Evolutionary conservation across 768 basidiomycete genomes (phyloP), one percentile per base, ranked within the genome.

Genomic region (Phaeotremella fagi): DNA sequence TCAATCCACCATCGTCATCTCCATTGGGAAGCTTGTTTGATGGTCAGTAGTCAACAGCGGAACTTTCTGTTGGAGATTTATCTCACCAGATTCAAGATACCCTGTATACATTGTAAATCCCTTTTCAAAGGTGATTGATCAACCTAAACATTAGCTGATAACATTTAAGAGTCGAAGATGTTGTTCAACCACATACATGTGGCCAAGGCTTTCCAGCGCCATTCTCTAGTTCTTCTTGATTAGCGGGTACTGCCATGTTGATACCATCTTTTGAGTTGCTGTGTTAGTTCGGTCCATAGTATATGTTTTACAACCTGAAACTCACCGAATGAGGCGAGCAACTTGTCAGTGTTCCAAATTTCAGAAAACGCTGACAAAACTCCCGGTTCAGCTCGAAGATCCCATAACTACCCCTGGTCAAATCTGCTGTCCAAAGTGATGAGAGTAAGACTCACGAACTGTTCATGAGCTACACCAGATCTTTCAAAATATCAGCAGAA

Each of bases 311-410:
- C 15, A 29, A 27, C 36, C 24, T 23, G 47, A 23, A 16, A 26
- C 15, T 43, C 54, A 36, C 61, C 67, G 47, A 64, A 65, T 1
- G 66, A 68, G n/a, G 57, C 46, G 45, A 73, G 54, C 36, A 73
- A 58, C 36, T 70, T 51, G 25, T 68, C 54, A 24, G 71, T 73
- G 20, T 64, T 64, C 64, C 66, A 73, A 12, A 70, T 31, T 43
- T 57, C 64, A 18, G 64, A 63, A 41, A 73, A 73, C 1, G 66
- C 66, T 20, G 52, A 59, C 20, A 54, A 50, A 25, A 73, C 50
- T 15, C 61, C 71, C 0, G 54, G 60, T 35, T 70, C 68, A 35
- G 51, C 46, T 26, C 67, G 59, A 38, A 69, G 52, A 25, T 63
- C 54, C 67, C 68, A 70, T 2, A 63, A 43, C 63, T 64, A n/a